Percentiles rank a stretch among this genome's conserved stretches.
Conservation (phyloP, 306 rosid species). For the Senna tora region DNA sequence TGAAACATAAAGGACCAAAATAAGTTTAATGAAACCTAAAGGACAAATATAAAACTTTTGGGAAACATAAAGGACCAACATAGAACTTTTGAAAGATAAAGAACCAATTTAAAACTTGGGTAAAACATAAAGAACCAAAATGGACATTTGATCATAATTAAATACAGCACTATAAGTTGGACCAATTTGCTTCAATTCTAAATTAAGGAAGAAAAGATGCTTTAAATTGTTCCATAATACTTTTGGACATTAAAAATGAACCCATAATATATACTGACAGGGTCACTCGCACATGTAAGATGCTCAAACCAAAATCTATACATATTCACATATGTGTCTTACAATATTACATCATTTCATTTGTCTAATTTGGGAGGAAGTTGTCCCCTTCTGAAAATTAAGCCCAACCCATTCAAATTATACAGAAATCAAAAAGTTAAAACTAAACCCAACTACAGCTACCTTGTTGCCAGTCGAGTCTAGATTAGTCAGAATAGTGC, state of each 20-base stretch:
- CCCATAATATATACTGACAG: background rate
- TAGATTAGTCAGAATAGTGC: too few species aligned
- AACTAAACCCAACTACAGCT: too few species aligned
- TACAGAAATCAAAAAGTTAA: background rate
- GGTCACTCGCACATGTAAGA: background rate
- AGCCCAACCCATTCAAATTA: background rate
- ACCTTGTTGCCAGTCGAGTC: too few species aligned
- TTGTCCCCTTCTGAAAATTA: background rate
- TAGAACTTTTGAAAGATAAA: too few species aligned
- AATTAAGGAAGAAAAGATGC: background rate
- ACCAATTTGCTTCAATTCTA: background rate
- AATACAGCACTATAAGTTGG: background rate
- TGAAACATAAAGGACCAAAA: too few species aligned
- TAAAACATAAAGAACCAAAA: too few species aligned
- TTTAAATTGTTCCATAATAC: background rate
- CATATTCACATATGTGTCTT: slow-evolving; percentile 8
- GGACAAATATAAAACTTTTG: too few species aligned
- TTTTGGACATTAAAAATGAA: background rate
- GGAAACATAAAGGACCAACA: too few species aligned
- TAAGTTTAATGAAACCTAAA: too few species aligned
- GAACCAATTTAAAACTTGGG: too few species aligned
- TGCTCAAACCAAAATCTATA: background rate
- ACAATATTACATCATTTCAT: background rate
- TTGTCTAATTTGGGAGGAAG: background rate
- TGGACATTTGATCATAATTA: too few species aligned